Conservation (phyloP, 225 moss, liverwort and hornwort species). For the Marchantia paleacea region DNA sequence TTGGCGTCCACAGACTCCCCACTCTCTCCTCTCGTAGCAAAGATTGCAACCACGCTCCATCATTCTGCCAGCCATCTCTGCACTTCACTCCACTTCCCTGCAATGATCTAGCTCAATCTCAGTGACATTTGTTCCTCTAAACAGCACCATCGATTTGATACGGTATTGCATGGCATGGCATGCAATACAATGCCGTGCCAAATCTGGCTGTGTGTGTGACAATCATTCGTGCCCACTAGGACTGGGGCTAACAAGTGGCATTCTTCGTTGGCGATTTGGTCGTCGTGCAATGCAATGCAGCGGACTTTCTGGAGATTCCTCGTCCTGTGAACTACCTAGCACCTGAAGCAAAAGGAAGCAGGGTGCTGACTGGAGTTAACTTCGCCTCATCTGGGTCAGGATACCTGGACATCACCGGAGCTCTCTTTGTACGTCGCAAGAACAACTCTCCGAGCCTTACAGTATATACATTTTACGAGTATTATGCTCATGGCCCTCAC, state of each 20-base stretch:
- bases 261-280: too few relatives aligned
- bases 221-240: too few relatives aligned
- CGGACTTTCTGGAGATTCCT: conserved; percentile 40
- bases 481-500: too few relatives aligned
- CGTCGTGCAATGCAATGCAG: conserved; percentile 23
- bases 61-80: background rate
- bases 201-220: background rate
- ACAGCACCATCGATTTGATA: too few relatives aligned
- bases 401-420: conserved; percentile 45
- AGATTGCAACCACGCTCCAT: background rate
- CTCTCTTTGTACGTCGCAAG: conserved; percentile 24
- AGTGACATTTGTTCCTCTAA: background rate
- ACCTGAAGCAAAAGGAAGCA: conserved; percentile 27
- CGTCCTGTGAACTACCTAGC: conserved; percentile 35
- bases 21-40: background rate
- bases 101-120: background rate
- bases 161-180: too few relatives aligned
- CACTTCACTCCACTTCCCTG: too few relatives aligned
- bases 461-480: too few relatives aligned
- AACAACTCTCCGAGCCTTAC: background rate
- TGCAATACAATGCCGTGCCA: too few relatives aligned
- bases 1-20: background rate
- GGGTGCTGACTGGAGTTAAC: conserved; percentile 43
- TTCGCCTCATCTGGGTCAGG: conserved; percentile 51
- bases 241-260: too few relatives aligned